These are phyloP conservation scores for Candida peoriensis DNA, from an alignment of 805 yeast species.

Conservation along the genomic window DNA sequence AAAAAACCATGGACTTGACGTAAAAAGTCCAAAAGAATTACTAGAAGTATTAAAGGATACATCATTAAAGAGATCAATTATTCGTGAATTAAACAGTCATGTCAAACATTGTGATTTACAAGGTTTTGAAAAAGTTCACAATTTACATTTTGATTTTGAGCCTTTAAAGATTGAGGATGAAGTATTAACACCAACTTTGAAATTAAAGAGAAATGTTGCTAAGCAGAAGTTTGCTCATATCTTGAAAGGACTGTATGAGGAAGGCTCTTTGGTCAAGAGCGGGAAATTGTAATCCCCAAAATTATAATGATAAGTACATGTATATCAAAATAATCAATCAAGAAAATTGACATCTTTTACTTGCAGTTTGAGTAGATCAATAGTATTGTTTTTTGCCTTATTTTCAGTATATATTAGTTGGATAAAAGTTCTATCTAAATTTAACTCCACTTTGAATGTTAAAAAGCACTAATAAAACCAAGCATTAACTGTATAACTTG, in stretches of 20 bases:
- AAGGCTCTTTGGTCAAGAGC: conserved; percentile 37
- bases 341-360: no score
- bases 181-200: conserved; percentile 63
- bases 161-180: conserved; percentile 58
- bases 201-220: conserved; percentile 48
- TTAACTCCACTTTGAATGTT: no score
- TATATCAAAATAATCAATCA: no score
- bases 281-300: conserved; percentile 22
- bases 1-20: conserved; percentile 9
- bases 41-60: not conserved
- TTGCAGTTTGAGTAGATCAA: no score
- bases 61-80: conserved; percentile 14
- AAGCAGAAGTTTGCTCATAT: conserved; percentile 36
- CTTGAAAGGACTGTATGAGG: conserved; percentile 42
- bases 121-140: conserved; percentile 62
- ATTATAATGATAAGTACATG: no score
- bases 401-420: no score
- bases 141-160: conserved; percentile 47
- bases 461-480: no score
- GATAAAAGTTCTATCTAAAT: no score
- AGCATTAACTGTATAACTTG: no score
- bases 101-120: conserved; percentile 34
- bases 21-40: not conserved
- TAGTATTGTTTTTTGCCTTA: no score
- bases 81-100: conserved; percentile 16